A percentile compares a stretch with the other conserved stretches of the same genome.
phyloP scores from a whole-genome alignment of 108 stramenopile species.

The Schizochytrium sp. region DNA sequence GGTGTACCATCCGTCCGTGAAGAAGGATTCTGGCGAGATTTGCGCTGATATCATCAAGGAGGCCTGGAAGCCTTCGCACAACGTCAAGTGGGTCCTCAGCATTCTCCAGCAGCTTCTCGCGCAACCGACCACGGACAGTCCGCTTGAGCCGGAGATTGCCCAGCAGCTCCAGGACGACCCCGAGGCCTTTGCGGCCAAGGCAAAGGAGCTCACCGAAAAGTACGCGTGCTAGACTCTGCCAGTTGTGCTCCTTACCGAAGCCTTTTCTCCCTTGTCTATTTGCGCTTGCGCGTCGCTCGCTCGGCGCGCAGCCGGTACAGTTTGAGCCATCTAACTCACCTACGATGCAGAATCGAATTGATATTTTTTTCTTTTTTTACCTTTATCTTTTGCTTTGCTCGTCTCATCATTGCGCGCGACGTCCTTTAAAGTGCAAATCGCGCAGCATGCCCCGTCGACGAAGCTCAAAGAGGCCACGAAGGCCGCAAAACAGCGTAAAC shows the following conservation, averaged over 20 bases:
- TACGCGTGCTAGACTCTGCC: conserved; percentile 25
- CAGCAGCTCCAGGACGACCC: conserved; percentile 39
- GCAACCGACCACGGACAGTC: conserved; percentile 43
- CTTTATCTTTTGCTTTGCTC: too few species aligned
- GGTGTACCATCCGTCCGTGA: conserved; percentile 72
- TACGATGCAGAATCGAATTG: too few species aligned
- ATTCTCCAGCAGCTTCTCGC: conserved; percentile 41
- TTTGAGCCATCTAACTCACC: too few species aligned
- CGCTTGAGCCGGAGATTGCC: conserved; percentile 44
- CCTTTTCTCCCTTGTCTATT: too few species aligned
- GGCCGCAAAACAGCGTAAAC: neutral
- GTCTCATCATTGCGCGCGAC: neutral
- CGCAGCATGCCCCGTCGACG: neutral
- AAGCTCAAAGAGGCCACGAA: neutral
- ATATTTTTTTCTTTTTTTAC: too few species aligned
- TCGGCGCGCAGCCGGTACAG: too few species aligned
- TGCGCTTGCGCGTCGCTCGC: too few species aligned
- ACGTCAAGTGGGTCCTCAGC: conserved; percentile 38
- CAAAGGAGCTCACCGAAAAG: conserved; percentile 36
- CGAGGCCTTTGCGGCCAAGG: conserved; percentile 30
- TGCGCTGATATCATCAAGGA: conserved; percentile 63
- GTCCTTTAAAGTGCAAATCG: neutral
- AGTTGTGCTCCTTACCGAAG: too few species aligned
- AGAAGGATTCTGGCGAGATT: conserved; percentile 65
- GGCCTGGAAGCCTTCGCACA: conserved; percentile 55